These are phyloP conservation scores for Leccinum arenicola DNA, from an alignment of 768 basidiomycete species.

Conservation along the genomic window DNA sequence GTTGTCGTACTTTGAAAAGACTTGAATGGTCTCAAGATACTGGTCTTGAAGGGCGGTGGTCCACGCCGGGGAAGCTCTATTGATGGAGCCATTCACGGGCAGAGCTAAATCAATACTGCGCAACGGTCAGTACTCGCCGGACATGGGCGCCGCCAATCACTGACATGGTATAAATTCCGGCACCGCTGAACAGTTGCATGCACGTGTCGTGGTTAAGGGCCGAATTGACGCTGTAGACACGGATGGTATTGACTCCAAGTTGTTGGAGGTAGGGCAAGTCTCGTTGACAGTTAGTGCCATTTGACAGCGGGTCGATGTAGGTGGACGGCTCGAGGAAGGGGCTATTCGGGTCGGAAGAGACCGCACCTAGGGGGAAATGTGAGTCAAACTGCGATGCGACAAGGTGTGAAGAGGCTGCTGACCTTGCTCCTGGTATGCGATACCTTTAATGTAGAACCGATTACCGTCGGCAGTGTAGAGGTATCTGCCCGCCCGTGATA, in stretches of 20 bases:
- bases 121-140: slow-evolving; percentile 7
- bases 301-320: slow-evolving; percentile 78
- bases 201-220: slow-evolving; percentile 83
- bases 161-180: slow-evolving; percentile 89
- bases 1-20: slow-evolving; percentile 84
- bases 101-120: slow-evolving; percentile 81
- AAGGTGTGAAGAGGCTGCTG: slow-evolving; percentile 1
- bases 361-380: slow-evolving; percentile 27
- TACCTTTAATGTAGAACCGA: slow-evolving; percentile 85
- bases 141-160: slow-evolving; percentile 26
- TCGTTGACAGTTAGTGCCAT: slow-evolving; percentile 63
- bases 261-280: slow-evolving; percentile 77
- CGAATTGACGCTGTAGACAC: slow-evolving; percentile 85
- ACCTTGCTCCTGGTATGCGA: slow-evolving; percentile 87
- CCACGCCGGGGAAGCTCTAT: slow-evolving; percentile 74
- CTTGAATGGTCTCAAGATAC: slow-evolving; percentile 75
- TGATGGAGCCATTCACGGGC: slow-evolving; percentile 83
- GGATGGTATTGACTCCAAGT: slow-evolving; percentile 77
- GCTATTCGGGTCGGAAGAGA: slow-evolving; percentile 48
- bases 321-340: slow-evolving; percentile 69
- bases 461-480: slow-evolving; percentile 74
- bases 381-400: neutral
- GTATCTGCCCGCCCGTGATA: slow-evolving; percentile 74
- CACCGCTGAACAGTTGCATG: slow-evolving; percentile 72
- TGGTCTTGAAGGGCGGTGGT: slow-evolving; percentile 74